phyloP scores from a whole-genome alignment of 108 stramenopile genomes.

The Aurantiochytrium sp. region DNA sequence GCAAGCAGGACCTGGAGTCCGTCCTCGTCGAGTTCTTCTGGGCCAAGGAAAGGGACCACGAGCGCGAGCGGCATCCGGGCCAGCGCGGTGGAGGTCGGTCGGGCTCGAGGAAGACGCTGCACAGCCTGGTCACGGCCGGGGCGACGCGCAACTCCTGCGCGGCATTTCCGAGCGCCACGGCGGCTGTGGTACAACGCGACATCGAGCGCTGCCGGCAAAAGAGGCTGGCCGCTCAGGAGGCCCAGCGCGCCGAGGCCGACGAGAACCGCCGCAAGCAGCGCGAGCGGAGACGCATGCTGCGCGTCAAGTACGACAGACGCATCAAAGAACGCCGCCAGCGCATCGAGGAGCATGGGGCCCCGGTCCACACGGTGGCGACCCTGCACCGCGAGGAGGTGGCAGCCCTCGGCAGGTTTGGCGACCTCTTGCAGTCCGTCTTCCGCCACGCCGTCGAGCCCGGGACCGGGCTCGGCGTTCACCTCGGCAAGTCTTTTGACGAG shows the following conservation, averaged over 20 bases:
- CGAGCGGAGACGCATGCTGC: background rate
- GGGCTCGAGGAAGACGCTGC: background rate
- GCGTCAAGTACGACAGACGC: background rate
- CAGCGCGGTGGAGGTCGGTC: background rate
- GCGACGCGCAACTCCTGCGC: background rate
- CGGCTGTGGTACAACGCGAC: background rate
- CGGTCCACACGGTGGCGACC: too few relatives aligned
- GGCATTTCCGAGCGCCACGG: background rate
- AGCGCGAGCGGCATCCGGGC: background rate
- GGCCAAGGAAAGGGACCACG: background rate
- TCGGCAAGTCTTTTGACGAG: slow-evolving; percentile 22
- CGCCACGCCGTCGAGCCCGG: slow-evolving; percentile 15
- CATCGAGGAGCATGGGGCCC: too few relatives aligned
- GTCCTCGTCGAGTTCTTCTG: background rate
- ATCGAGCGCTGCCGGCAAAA: background rate
- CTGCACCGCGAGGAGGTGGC: background rate
- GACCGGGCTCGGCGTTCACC: background rate
- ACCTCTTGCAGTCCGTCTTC: background rate
- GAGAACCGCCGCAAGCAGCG: background rate
- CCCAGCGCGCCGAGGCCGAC: background rate
- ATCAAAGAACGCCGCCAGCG: background rate
- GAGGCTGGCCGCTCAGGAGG: background rate
- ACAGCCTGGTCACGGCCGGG: background rate
- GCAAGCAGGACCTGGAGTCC: background rate
- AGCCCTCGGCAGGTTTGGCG: background rate